Evolutionary conservation across 73 alveolate species (phyloP).

Genomic region (Paramecium biaurelia): DNA sequence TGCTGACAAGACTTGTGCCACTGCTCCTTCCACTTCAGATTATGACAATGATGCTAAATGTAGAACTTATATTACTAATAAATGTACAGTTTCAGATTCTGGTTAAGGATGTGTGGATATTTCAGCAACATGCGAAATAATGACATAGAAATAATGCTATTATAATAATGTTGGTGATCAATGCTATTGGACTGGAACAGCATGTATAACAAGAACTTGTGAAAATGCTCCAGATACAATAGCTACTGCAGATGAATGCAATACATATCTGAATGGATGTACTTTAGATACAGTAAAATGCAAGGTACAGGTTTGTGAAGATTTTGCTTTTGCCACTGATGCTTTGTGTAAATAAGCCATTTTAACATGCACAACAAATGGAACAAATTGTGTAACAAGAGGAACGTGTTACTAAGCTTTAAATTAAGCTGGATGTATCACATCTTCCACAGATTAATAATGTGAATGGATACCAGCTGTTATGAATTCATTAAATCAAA

Average conservation of each 20-base stretch:
- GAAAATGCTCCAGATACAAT: neutral
- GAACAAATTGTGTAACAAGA: too few relatives aligned
- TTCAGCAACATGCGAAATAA: neutral
- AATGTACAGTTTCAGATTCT: neutral
- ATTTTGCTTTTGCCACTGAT: neutral
- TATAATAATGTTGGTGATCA: neutral
- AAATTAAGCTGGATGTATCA: neutral
- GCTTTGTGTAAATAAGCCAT: neutral
- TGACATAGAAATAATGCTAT: neutral
- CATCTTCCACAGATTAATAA: neutral
- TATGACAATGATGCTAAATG: neutral
- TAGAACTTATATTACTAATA: neutral
- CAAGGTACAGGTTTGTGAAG: neutral
- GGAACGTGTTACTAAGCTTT: neutral
- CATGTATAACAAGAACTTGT: neutral
- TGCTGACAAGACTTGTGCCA: neutral
- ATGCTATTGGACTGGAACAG: neutral
- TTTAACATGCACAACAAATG: neutral
- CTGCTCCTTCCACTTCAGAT: neutral
- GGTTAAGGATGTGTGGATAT: neutral
- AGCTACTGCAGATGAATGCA: neutral
- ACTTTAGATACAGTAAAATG: neutral
- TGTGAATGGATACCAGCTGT: neutral
- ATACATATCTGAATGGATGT: neutral
- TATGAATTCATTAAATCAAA: neutral